phyloP scores from a whole-genome alignment of 805 yeast genomes.

The Starmerella stigmatis region DNA sequence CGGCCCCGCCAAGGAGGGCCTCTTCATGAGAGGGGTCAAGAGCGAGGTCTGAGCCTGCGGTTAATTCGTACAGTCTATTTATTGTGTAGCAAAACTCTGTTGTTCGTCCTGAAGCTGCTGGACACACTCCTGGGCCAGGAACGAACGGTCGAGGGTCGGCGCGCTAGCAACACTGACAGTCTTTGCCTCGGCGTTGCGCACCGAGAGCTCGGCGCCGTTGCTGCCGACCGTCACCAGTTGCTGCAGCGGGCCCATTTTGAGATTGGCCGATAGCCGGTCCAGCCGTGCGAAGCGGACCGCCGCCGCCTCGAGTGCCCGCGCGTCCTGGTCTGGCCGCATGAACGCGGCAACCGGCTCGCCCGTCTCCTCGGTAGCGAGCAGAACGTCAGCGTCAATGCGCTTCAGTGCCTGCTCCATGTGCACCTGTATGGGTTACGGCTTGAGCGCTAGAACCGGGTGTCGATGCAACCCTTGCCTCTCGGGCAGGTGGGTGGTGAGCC shows the following conservation, averaged over 20 bases:
- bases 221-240: slow-evolving; percentile 13
- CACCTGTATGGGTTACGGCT: too few relatives aligned
- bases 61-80: background rate
- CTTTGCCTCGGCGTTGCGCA: background rate
- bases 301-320: background rate
- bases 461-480: too few relatives aligned
- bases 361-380: slow-evolving; percentile 12
- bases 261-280: slow-evolving; percentile 16
- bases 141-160: slow-evolving; percentile 9
- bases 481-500: too few relatives aligned
- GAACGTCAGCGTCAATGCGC: slow-evolving; percentile 12
- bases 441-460: too few relatives aligned
- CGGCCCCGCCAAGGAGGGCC: slow-evolving; percentile 8
- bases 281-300: slow-evolving; percentile 12
- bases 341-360: slow-evolving; percentile 8
- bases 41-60: background rate
- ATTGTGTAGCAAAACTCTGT: background rate
- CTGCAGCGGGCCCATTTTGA: slow-evolving; percentile 22
- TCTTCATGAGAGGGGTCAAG: slow-evolving; percentile 5
- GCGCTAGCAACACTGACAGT: slow-evolving; percentile 8
- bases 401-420: slow-evolving; percentile 14
- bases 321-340: background rate
- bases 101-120: background rate
- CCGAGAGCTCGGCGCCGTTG: slow-evolving; percentile 8
- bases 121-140: slow-evolving; percentile 13